Percentiles rank a stretch among this genome's conserved stretches.
phyloP scores from a whole-genome alignment of 192 early-diverging fungal species.

The Backusella parvicylindrica region DNA sequence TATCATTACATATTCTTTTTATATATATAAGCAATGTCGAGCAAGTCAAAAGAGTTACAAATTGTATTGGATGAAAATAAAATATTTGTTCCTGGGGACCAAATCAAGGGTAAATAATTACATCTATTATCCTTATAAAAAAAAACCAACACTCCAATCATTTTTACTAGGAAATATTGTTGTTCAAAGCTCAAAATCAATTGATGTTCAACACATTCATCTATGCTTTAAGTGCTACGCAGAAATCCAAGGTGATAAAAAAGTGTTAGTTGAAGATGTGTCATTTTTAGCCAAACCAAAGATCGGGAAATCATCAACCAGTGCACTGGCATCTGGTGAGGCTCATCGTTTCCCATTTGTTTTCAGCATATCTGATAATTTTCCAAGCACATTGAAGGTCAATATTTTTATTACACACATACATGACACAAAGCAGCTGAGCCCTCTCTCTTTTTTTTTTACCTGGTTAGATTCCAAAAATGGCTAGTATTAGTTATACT shows the following conservation, averaged over 20 bases:
- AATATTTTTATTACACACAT: not conserved
- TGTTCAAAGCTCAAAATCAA: not conserved
- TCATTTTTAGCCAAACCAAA: not conserved
- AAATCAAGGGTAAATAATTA: not conserved
- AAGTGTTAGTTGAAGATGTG: not conserved
- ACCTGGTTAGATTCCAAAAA: not conserved
- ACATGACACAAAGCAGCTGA: not conserved
- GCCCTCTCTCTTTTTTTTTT: not conserved
- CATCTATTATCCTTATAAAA: not conserved
- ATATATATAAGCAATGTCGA: not conserved
- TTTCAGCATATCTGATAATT: not conserved
- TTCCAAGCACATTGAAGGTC: not conserved
- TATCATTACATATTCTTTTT: not conserved
- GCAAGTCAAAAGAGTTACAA: not conserved
- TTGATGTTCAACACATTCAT: not conserved
- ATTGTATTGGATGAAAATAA: not conserved
- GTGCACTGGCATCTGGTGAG: not conserved
- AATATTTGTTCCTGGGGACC: not conserved
- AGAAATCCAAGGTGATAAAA: not conserved
- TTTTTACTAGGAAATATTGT: not conserved
- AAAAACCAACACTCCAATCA: not conserved
- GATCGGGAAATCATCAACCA: not conserved
- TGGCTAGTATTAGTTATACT: not conserved
- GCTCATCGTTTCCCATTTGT: not conserved
- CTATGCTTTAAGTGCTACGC: not conserved